Percentiles rank a stretch among this genome's conserved stretches.
phyloP scores from a whole-genome alignment of 176 grass and related monocot genomes.

The Zea mays region Zm-B73-REFERENCE-NAM-5.0 NC_050098.1:21970001-21970500 shows the following conservation, averaged over 20 bases:
- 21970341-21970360: constrained; percentile 25
- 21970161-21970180: not conserved
- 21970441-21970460: not conserved
- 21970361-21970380: constrained; percentile 5
- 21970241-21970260: constrained; percentile 20
- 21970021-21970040: too few relatives aligned
- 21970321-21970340: constrained; percentile 1
- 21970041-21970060: too few relatives aligned
- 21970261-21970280: not conserved
- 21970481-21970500: not conserved
- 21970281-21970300: not conserved
- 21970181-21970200: too few relatives aligned
- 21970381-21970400: not conserved
- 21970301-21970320: not conserved
- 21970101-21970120: too few relatives aligned
- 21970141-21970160: not conserved
- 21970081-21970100: too few relatives aligned
- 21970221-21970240: not conserved
- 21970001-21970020: too few relatives aligned
- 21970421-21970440: not conserved
- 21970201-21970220: not conserved
- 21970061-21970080: too few relatives aligned
- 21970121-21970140: too few relatives aligned
- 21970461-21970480: not conserved
- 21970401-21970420: constrained; percentile 21